Percentiles rank a stretch among this genome's conserved stretches.
Conservation (phyloP, 306 rosid species). For the Vigna mungo region DNA sequence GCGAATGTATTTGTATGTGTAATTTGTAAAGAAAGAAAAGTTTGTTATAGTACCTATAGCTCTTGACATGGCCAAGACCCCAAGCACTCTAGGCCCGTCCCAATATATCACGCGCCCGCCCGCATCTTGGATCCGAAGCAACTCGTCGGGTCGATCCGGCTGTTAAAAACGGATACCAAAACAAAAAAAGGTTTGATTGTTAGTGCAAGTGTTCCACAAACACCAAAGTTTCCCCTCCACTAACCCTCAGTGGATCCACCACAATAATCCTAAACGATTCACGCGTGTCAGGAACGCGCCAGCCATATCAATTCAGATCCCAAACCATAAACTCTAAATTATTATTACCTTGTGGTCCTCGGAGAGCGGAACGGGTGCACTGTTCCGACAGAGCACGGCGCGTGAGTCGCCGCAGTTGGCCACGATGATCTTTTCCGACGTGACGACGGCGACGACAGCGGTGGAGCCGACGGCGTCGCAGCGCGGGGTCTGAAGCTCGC, state of each 20-base stretch:
- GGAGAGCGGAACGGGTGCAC: constrained; percentile 68
- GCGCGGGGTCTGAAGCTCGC: constrained; percentile 71
- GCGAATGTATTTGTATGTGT: not conserved
- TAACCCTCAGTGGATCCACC: not conserved
- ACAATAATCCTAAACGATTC: not conserved
- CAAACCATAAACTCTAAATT: not conserved
- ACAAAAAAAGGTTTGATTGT: not conserved
- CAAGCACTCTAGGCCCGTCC: constrained; percentile 87
- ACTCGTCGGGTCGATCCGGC: constrained; percentile 89
- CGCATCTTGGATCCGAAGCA: constrained; percentile 65
- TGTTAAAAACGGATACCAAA: constrained; percentile 26
- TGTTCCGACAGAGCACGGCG: constrained; percentile 74
- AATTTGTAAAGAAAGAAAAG: not conserved
- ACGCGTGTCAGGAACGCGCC: constrained; percentile 7
- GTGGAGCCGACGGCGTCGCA: constrained; percentile 92
- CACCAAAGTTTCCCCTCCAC: not conserved
- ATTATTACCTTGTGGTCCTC: constrained; percentile 75
- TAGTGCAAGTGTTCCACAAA: not conserved
- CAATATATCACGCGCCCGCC: constrained; percentile 92
- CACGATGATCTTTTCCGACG: constrained; percentile 70
- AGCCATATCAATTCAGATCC: not conserved
- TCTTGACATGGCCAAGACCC: constrained; percentile 87
- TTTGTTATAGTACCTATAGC: constrained; percentile 56
- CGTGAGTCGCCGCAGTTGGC: constrained; percentile 91
- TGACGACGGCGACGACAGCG: constrained; percentile 68